Evolutionary conservation across 1,284 basidiomycete species (phyloP), one percentile per base, ranked within the genome.

Genomic region (Cutaneotrichosporon sp.): DNA sequence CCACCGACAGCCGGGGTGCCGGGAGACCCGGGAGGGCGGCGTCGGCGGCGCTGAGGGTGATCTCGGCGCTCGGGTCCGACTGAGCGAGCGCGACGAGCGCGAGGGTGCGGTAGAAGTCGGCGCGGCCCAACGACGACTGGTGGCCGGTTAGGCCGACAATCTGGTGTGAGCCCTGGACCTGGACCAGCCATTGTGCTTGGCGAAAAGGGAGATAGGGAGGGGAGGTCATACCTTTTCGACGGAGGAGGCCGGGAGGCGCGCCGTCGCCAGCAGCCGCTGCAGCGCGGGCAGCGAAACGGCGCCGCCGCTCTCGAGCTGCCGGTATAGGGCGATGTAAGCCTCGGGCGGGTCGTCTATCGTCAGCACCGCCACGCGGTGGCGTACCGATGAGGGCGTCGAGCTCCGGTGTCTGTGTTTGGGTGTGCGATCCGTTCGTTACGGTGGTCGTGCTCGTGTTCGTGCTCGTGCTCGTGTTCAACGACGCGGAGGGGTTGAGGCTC

Each of bases 31-130:
- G 87, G 83, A 20, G 87, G 85, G 55, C 89, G 79, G 86, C 84
- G 18, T 90, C 89, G 24, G 94, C 89, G 73, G 87, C 87, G 72
- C 92, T 90, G 53, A 94, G 86, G 71, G 88, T 89, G 29, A 69
- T 50, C 9, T 72, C 73, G 10, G 38, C 22, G 8, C 60, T 53
- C 38, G 33, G 62, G 29, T 49, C 65, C 16, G 66, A 64, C 65
- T 70, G 92, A n/a, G 90, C 90, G 22, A 93, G 81, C 6, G 91
- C 90, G 56, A 90, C 90, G 16, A 95, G 83, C 11, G 90, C 91
- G 20, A 95, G 79, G 16, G 92, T 89, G 29, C 92, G 89, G 75
- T 90, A 94, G 80, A 94, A 92, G 72, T 95, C 92, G 27, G 75
- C 66, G 16, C 73, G 68, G 25, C 43, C 13, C 13, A 66, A 38